Evolutionary conservation across 179 eudicot genomes (phyloP).

Genomic region (Nepenthes alata): DNA sequence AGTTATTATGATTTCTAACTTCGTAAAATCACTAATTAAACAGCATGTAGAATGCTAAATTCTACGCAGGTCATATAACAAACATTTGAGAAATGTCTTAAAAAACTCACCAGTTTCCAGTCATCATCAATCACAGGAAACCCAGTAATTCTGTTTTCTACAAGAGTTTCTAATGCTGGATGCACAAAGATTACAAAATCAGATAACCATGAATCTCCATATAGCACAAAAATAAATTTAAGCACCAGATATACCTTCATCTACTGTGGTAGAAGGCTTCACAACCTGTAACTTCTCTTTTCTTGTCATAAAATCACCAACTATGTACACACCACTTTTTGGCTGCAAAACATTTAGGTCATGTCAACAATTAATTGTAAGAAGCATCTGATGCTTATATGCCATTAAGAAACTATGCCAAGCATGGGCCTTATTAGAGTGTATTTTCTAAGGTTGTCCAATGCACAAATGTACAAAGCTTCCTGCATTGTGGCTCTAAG

Average conservation of each 20-base stretch:
- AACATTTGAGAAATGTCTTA: background rate
- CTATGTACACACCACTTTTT: constrained; percentile 53
- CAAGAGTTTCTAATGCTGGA: constrained; percentile 69
- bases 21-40: too few relatives aligned
- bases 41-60: too few relatives aligned
- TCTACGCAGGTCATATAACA: background rate
- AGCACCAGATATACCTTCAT: constrained; percentile 49
- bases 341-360: constrained; percentile 25
- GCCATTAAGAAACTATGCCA: too few relatives aligned
- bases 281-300: constrained; percentile 67
- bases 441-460: too few relatives aligned
- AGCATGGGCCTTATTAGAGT: too few relatives aligned
- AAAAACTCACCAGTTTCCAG: constrained; percentile 62
- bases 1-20: too few relatives aligned
- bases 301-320: constrained; percentile 80
- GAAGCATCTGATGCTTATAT: too few relatives aligned
- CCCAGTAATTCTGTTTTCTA: constrained; percentile 78
- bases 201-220: background rate
- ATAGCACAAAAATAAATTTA: background rate
- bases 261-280: constrained; percentile 77
- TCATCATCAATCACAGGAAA: constrained; percentile 87
- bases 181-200: constrained; percentile 8
- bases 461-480: too few relatives aligned
- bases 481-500: too few relatives aligned
- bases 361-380: too few relatives aligned